Percentiles rank a stretch among this genome's conserved stretches.
phyloP scores from a whole-genome alignment of 306 rosid species.

The Fragaria iinumae region DNA sequence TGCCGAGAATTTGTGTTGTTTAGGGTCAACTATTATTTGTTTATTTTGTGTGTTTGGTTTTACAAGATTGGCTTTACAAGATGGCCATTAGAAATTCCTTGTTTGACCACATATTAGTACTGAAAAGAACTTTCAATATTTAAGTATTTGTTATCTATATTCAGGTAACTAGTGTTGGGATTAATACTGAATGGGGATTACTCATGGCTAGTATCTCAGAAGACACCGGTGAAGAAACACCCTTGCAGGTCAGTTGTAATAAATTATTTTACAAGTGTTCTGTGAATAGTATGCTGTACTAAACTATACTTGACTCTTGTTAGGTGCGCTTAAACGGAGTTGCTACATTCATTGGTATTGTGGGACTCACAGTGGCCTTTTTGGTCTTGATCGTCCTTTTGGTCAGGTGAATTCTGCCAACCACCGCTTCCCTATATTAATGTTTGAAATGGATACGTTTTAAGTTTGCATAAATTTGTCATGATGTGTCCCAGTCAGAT shows the following conservation, averaged over 20 bases:
- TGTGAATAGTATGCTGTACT: slow-evolving; percentile 2
- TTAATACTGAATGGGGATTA: slow-evolving; percentile 98
- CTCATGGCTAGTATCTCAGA: slow-evolving; percentile 99
- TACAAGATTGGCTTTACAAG: neutral
- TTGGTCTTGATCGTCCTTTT: slow-evolving; percentile 71
- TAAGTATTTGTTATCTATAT: slow-evolving; percentile 6
- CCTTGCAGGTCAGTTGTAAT: slow-evolving; percentile 66
- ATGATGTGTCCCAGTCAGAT: neutral
- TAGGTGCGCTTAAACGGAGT: slow-evolving; percentile 97
- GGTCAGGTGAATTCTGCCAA: slow-evolving; percentile 49
- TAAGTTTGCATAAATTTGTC: neutral
- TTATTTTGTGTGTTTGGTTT: neutral
- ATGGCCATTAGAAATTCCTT: neutral
- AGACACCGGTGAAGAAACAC: slow-evolving; percentile 98
- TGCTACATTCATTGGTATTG: slow-evolving; percentile 91
- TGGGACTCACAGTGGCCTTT: slow-evolving; percentile 89
- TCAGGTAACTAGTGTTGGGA: slow-evolving; percentile 89
- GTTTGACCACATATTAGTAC: neutral
- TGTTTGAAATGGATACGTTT: neutral
- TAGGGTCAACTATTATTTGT: neutral
- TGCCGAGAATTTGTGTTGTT: no score
- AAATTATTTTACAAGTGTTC: neutral
- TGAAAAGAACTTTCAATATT: neutral
- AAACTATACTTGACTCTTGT: slow-evolving; percentile 23
- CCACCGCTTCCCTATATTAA: neutral